Conservation (phyloP, 164 flowering plant species). For the Kalanchoe fedtschenkoi region DNA sequence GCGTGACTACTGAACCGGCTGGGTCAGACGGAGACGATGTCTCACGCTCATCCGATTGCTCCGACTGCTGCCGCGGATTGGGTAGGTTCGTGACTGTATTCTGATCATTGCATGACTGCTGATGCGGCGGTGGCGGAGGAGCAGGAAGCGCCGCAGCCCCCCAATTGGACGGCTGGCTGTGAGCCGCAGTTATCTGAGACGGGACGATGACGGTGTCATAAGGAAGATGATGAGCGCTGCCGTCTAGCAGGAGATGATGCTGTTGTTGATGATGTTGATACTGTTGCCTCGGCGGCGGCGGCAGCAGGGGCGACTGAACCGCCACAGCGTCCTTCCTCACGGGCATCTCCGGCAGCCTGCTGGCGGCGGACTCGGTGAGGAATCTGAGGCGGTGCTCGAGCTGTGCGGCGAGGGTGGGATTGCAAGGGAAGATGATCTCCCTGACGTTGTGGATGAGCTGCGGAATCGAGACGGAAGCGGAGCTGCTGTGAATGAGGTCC, state of each 20-base stretch:
- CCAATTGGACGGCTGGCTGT: constrained; percentile 23
- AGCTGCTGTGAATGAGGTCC: constrained; percentile 60
- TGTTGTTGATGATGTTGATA: constrained; percentile 10
- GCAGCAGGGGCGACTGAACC: constrained; percentile 3
- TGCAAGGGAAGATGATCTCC: constrained; percentile 85
- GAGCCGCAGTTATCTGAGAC: constrained; percentile 2
- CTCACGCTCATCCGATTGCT: not conserved
- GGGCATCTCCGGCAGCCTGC: not conserved
- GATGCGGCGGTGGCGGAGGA: not conserved
- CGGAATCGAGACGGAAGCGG: constrained; percentile 55
- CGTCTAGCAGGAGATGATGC: too few relatives aligned
- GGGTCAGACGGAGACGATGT: not conserved
- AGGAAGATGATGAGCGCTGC: constrained; percentile 18
- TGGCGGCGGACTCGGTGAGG: constrained; percentile 25
- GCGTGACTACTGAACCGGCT: not conserved
- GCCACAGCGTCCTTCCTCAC: constrained; percentile 15
- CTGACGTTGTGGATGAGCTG: constrained; percentile 90
- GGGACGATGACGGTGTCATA: not conserved
- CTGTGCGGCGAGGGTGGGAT: constrained; percentile 65
- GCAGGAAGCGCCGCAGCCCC: constrained; percentile 10
- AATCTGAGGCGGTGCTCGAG: constrained; percentile 74
- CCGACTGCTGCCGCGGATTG: constrained; percentile 8
- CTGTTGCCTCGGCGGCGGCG: not conserved
- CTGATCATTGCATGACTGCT: not conserved
- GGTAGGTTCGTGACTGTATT: not conserved